Evolutionary conservation across 2,329 filamentous ascomycete genomes (phyloP).

Genomic region (Aspergillus vadensis): DNA sequence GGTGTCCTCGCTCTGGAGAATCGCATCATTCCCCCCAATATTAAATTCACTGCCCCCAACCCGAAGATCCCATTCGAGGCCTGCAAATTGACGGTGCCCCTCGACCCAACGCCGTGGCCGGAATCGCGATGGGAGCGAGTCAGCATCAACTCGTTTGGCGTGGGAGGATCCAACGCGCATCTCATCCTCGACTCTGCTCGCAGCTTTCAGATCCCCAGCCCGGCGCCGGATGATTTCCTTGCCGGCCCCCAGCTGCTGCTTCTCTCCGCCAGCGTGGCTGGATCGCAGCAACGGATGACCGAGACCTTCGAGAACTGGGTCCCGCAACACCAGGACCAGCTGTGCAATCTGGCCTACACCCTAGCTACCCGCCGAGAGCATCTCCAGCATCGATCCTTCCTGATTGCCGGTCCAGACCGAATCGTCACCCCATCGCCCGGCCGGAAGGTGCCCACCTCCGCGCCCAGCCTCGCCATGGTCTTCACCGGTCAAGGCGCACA

Average conservation of each 20-base stretch:
- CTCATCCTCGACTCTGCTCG: constrained; percentile 7
- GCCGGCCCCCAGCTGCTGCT: constrained; percentile 19
- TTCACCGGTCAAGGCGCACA: constrained; percentile 28
- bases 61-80: constrained; percentile 17
- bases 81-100: constrained; percentile 8
- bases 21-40: constrained; percentile 17
- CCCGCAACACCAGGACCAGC: constrained; percentile 15
- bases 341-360: constrained; percentile 27
- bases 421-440: neutral
- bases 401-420: neutral
- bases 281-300: constrained; percentile 26
- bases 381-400: constrained; percentile 22
- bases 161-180: constrained; percentile 15
- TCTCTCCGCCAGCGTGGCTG: constrained; percentile 25
- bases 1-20: constrained; percentile 15
- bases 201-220: neutral
- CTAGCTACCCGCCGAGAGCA: constrained; percentile 22
- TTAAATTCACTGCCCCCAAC: constrained; percentile 25
- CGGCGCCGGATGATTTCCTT: neutral
- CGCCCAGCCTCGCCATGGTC: constrained; percentile 15
- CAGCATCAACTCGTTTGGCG: constrained; percentile 32
- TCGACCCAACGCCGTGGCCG: constrained; percentile 21
- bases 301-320: constrained; percentile 24
- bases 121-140: constrained; percentile 15
- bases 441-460: neutral